Conservation (phyloP, 2,329 filamentous ascomycete species). For the Xylaria arbuscula region DNA sequence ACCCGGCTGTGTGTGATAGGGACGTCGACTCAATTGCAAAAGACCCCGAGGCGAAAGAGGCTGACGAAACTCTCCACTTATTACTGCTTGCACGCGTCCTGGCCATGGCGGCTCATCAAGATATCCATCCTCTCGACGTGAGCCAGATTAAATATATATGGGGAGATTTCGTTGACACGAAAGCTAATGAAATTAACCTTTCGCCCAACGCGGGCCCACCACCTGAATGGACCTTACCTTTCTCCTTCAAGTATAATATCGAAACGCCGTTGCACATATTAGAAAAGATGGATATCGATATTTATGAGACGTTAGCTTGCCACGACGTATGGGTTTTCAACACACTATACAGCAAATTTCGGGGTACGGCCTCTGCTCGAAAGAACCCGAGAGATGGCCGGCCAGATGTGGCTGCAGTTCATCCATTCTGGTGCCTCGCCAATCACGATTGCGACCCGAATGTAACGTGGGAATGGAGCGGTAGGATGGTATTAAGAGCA, state of each 20-base stretch:
- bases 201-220: constrained; percentile 67
- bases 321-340: constrained; percentile 89
- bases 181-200: constrained; percentile 64
- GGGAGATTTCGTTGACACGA: constrained; percentile 71
- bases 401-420: constrained; percentile 91
- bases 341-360: constrained; percentile 91
- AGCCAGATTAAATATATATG: constrained; percentile 74
- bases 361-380: constrained; percentile 89
- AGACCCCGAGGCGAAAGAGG: constrained; percentile 69
- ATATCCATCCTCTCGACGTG: constrained; percentile 71
- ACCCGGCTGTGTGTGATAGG: constrained; percentile 73
- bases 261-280: constrained; percentile 79
- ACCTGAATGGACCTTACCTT: constrained; percentile 76
- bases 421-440: constrained; percentile 94
- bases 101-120: constrained; percentile 71
- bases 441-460: constrained; percentile 98
- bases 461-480: constrained; percentile 93
- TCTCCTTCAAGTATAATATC: constrained; percentile 81
- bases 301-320: constrained; percentile 67
- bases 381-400: constrained; percentile 80
- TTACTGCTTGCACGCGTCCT: constrained; percentile 70
- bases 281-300: constrained; percentile 86
- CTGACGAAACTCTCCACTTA: constrained; percentile 71
- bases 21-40: constrained; percentile 74
- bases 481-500: constrained; percentile 77